Evolutionary conservation across 192 early-diverging fungal genomes (phyloP).

Genomic region (Lobosporangium transversale): DNA sequence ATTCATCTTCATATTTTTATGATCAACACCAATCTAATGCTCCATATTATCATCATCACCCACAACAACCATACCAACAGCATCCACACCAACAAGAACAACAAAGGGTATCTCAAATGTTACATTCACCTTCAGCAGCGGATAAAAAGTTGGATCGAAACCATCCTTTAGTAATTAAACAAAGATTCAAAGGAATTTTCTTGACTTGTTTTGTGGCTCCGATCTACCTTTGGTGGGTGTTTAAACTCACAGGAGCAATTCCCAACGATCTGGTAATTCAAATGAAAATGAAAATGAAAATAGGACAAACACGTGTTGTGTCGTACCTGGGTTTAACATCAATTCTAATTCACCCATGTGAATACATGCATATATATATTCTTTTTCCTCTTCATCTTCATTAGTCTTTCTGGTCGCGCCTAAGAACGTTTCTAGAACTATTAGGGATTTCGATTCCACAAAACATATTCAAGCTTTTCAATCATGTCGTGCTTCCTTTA

Average conservation of each 20-base stretch:
- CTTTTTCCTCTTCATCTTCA: neutral
- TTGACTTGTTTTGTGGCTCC: constrained; percentile 54
- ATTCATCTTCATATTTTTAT: neutral
- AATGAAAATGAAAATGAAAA: neutral
- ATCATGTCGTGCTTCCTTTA: constrained; percentile 49
- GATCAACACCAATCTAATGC: too few relatives aligned
- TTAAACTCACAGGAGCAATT: constrained; percentile 30
- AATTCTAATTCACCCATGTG: neutral
- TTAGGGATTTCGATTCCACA: constrained; percentile 52
- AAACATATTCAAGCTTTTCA: constrained; percentile 27
- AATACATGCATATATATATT: neutral
- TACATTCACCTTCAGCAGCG: neutral
- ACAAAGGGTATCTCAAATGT: neutral
- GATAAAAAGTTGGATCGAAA: constrained; percentile 48
- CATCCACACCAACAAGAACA: neutral
- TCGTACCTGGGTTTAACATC: neutral
- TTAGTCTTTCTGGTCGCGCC: constrained; percentile 22
- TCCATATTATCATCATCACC: neutral
- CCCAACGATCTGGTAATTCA: constrained; percentile 21
- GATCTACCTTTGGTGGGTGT: constrained; percentile 44
- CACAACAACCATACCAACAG: neutral
- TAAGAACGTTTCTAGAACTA: constrained; percentile 9
- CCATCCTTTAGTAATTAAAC: constrained; percentile 64
- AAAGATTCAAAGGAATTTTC: constrained; percentile 61
- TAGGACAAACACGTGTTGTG: neutral